Evolutionary conservation across 1,139 yeast species (phyloP), one percentile per base, ranked within the genome.

Genomic region (Saccharomyces hybrid): DNA sequence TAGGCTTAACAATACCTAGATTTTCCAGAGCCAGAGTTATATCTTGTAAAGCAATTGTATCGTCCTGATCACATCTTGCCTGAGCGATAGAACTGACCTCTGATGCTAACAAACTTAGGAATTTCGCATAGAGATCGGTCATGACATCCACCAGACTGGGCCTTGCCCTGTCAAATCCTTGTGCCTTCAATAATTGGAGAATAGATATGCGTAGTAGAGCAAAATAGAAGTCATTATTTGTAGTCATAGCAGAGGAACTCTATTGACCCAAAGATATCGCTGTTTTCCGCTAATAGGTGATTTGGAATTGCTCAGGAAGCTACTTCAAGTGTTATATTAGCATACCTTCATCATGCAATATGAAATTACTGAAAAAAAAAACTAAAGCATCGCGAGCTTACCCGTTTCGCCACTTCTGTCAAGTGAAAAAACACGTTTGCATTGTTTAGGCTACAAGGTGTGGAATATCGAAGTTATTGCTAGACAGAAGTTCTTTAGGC

Each of bases 81-180:
- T 73, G 67, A 1, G 70, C 69, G 27, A 73, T 61, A 29, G 54
- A 61, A 11, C 52, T 56, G 2, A 84, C 70, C 52, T 76, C 78
- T 7, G 68, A 57, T 2, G 80, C 70, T 34, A 86, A 65, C 32
- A 79, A 69, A 49, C 71, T 70, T 42, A 87, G 67, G 64, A 81
- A 83, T 49, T 82, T 77, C 14, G 84, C 71, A 63, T 83, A 78
- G 5, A 87, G 60, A 60, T 86, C 93, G 0, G 90, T 81, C 31
- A 85, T 60, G 2, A 80, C 75, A 64, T 85, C 86, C 11, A 87
- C 72, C 7, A 84, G 77, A 6, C 79, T 73, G 1, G 88, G 86
- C 49, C 81, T 74, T 58, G 88, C 81, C 60, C 83, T 76, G 62
- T 87, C 95, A 60, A 87, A 84, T 0, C 95, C 95, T 19, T 81